A percentile compares a stretch with the other conserved stretches of the same genome.
phyloP scores from a whole-genome alignment of 805 yeast species.

The Soucietia sequanensis region DNA sequence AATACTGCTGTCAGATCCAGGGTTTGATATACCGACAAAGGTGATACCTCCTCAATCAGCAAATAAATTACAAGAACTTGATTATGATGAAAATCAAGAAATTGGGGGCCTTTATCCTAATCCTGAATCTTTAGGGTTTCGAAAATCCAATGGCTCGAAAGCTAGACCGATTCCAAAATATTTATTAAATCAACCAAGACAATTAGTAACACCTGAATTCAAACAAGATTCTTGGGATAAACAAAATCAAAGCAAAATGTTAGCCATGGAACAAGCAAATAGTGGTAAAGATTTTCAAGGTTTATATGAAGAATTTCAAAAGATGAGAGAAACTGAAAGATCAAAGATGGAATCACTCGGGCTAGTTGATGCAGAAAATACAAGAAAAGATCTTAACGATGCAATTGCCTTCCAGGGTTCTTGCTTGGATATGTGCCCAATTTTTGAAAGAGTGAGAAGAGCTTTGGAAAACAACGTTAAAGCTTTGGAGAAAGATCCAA shows the following conservation, averaged over 20 bases:
- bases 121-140: constrained; percentile 31
- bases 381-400: constrained; percentile 76
- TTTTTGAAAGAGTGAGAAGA: constrained; percentile 85
- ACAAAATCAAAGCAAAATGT: constrained; percentile 65
- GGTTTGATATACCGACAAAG: constrained; percentile 14
- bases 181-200: constrained; percentile 33
- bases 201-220: constrained; percentile 31
- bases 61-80: constrained; percentile 16
- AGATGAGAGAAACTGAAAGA: constrained; percentile 73
- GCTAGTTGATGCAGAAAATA: constrained; percentile 83
- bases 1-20: too few species aligned
- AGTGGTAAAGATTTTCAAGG: constrained; percentile 61
- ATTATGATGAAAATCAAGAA: constrained; percentile 15
- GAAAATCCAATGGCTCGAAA: constrained; percentile 1
- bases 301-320: constrained; percentile 71
- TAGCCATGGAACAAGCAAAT: constrained; percentile 44
- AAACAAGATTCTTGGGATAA: constrained; percentile 64
- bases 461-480: constrained; percentile 84
- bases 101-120: constrained; percentile 31
- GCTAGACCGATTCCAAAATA: constrained; percentile 36
- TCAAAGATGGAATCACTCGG: constrained; percentile 75
- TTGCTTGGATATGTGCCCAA: constrained; percentile 93
- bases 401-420: constrained; percentile 88
- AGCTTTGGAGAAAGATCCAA: constrained; percentile 66
- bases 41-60: constrained; percentile 20